Conservation (phyloP, 805 yeast species). For the Ogataea thermomethanolica region DNA sequence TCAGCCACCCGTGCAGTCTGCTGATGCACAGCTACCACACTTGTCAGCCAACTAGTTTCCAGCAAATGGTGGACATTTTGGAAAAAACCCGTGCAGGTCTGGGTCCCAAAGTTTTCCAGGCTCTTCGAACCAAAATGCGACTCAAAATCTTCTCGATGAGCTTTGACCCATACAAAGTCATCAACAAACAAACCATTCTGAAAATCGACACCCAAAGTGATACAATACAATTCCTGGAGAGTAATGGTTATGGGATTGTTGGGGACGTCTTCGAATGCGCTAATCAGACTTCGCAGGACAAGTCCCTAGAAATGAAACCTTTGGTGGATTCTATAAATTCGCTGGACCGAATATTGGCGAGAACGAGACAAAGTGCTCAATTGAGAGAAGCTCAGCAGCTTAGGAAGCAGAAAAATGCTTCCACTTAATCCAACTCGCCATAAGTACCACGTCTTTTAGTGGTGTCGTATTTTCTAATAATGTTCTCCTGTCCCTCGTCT, state of each 20-base stretch:
- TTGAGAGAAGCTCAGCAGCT: conserved; percentile 3
- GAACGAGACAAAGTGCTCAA: background rate
- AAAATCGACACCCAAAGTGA: background rate
- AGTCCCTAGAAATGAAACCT: background rate
- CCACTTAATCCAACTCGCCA: conserved; percentile 29
- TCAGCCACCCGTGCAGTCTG: conserved; percentile 7
- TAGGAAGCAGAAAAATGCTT: background rate
- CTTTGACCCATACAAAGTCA: conserved; percentile 3
- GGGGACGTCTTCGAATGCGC: too few relatives aligned
- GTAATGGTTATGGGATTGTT: conserved; percentile 10
- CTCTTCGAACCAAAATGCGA: conserved; percentile 12
- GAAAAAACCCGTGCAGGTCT: background rate
- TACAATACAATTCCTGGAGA: conserved; percentile 10
- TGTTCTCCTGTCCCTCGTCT: conserved; percentile 87
- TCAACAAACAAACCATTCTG: conserved; percentile 5
- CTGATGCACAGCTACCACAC: conserved; percentile 17
- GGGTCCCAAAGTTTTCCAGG: conserved; percentile 7
- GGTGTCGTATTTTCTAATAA: conserved; percentile 92
- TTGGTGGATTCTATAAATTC: conserved; percentile 5
- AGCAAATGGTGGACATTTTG: conserved; percentile 9
- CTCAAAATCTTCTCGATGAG: conserved; percentile 7
- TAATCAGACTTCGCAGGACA: too few relatives aligned
- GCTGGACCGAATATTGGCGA: conserved; percentile 2
- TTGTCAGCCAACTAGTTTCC: conserved; percentile 11
- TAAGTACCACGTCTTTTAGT: conserved; percentile 55